Evolutionary conservation across 1,284 basidiomycete genomes (phyloP), one percentile per base, ranked within the genome.

Genomic region (Fomitopsis pinicola): DNA sequence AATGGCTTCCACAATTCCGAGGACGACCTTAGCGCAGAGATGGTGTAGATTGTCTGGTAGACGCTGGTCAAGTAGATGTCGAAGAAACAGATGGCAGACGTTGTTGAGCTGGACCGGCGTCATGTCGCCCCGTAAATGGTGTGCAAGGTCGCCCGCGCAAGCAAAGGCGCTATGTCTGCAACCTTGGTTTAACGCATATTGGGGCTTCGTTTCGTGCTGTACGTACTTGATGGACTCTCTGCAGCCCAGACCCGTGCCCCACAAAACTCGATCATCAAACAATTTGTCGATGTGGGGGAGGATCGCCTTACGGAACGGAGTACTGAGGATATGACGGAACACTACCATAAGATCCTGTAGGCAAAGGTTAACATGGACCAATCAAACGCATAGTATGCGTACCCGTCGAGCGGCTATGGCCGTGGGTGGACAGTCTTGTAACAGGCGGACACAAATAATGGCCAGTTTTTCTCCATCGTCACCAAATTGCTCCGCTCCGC

Each of bases 341-440:
- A 97, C 95, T 12, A 97, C 89, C 74, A 98, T 87, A 45, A 99
- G 80, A 74, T 99, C 97, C 91, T 96, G 71, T 26, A 26, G n/a
- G 12, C 15, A 8, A 28, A 3, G 60, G 42, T 50, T 9, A 55
- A 46, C 53, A 22, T 44, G 33, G 53, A 42, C 33, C 15, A 38
- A 30, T 55, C 4, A 22, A 15, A 59, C 12, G 59, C 28, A 42
- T 38, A 42, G 36, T 15, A 14, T 36, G 56, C 73, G 61, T 59
- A 87, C 92, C 80, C 92, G 93, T 73, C 94, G 82, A 14, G 91
- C 85, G 17, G 86, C 79, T n/a, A 94, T 89, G 7, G 90, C 89
- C 70, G 92, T 94, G 0, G 91, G 83, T 22, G 97, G 97, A 69
- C 95, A 96, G 73, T 99, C 97, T 71, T 98, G 92, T 58, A 99